Base-by-base conservation (phyloP, 257 asterid species). In the Perilla frutescens region DNA sequence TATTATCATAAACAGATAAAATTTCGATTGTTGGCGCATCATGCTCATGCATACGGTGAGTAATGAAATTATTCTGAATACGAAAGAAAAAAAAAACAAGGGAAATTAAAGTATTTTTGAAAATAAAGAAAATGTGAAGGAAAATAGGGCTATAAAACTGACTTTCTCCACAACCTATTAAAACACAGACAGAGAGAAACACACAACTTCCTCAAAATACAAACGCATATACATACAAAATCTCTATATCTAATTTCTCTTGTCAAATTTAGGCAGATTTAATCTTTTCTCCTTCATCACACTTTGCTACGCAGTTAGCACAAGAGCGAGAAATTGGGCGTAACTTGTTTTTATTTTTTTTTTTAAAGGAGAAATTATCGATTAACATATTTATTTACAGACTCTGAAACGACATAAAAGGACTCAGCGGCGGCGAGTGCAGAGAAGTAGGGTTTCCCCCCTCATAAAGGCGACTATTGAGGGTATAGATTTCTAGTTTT, bases 341-440 rank as follows among this genome's bases (percentile, higher is more conserved):
- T 39, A 53, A 53, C 47, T 66, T 60, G 80, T n/a, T 6, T 54
- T 54, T n/a, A n/a, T n/a, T 44, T 70, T 56, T 58, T 45, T 41
- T 37, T 34, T 44, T 61, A 20, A 57, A 70, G 57, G 66, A 51
- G 36, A 4, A n/a, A 14, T 5, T 70, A 75, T 61, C 56, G 70
- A 5, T 66, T 50, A 49, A 53, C 36, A 45, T 41, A 67, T 61
- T 34, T 58, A 12, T 37, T 73, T 60, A 51, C 56, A 31, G 76
- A 76, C 73, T 67, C 66, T 44, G 69, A 76, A 76, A 70, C 75
- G 59, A 60, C 71, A 73, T 66, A n/a, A 20, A 37, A 71, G 71
- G 76, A 59, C 60, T 59, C 70, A 5, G 59, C 77, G 82, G 84
- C 82, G 79, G 72, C 71, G 78, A 77, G 76, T 73, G 77, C 70